Evolutionary conservation across 2,329 filamentous ascomycete species (phyloP), one percentile per base, ranked within the genome.

Genomic region (Dothidotthia symphoricarpi): DNA sequence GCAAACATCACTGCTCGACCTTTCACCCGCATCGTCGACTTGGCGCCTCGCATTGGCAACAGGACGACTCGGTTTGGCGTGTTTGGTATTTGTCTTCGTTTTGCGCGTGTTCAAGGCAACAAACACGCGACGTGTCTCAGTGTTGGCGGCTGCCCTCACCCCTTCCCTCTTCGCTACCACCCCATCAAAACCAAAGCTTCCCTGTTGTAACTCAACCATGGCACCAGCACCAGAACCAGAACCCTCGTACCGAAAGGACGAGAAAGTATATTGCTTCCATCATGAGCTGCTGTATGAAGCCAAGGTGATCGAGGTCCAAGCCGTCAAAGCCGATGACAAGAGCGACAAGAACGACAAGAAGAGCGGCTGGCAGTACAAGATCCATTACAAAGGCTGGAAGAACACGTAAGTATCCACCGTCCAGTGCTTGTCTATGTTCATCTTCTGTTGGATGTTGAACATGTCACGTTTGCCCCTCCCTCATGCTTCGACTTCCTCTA

Each of bases 311-410:
- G 90, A 96, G 50, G 76, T 87, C 22, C 81, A 77, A 55, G 71
- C 74, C 66, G 75, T 77, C 59, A 80, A 83, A 44, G 65, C 71
- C 6, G 74, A 74, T 29, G 83, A 84, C 60, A 22, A 22, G 9
- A 9, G 9, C 19, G 19, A 22, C 9, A 22, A 22, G 19, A 22
- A 22, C 19, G 19, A 22, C 19, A 83, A 86, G 68, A 83, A 82
- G 65, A 84, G 83, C 45, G 81, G 85, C 24, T 89, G 82, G 63
- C 82, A 88, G 65, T 98, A 95, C 73, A 86, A 87, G 62, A 86
- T 98, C 38, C 93, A 98, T 70, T 98, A 98, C 75, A 97, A 97
- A 70, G 93, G 93, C 61, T 98, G 93, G 93, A 98, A 98, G 76
- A 90, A 91, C 68, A 96, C 89, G 77, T 86, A 73, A 71, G 82